Evolutionary conservation across 2,329 filamentous ascomycete genomes (phyloP), one percentile per base, ranked within the genome.

Genomic region (Calonectria naviculata): DNA sequence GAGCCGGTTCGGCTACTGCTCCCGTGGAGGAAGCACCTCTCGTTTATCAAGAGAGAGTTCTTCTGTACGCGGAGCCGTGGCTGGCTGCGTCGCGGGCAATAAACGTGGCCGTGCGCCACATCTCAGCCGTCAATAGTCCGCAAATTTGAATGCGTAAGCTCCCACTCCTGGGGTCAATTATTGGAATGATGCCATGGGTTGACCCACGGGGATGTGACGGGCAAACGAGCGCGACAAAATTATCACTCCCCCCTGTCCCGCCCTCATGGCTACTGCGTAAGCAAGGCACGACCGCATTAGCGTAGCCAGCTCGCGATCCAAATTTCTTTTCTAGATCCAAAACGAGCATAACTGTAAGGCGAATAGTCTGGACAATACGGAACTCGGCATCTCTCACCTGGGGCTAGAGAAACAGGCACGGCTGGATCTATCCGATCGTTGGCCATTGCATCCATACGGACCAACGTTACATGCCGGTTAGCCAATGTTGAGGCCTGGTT

Each of bases 361-460:
- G 26, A 52, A 52, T 52, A 19, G 52, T 38, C 52, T 17, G 36
- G 52, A 17, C 24, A n/a, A 10, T 58, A 47, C 60, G 60, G 60
- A 63, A 63, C 42, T 63, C 60, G 60, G 60, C 60, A 63, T 36
- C 60, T 63, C 42, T 15, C 26, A 42, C 19, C 19, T 46, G 58
- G 26, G 31, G 28, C 29, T 63, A 24, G 28, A 28, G 38, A n/a
- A 28, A 46, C 42, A 34, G 17, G 15, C 41, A 63, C 60, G 60
- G 60, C 60, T 34, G 60, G 60, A 63, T 63, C 42, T 46, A 63
- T 47, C 60, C 60, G 60, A 63, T 46, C 41, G 42, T n/a, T 63
- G 60, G n/a, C 60, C 41, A 34, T 46, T 34, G 28, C 60, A 46
- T 19, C 60, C n/a, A 28, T 46, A 21, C 38, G 24, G 29, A n/a